Evolutionary conservation across 306 rosid genomes (phyloP).

Genomic region (Fragaria vesca): DNA sequence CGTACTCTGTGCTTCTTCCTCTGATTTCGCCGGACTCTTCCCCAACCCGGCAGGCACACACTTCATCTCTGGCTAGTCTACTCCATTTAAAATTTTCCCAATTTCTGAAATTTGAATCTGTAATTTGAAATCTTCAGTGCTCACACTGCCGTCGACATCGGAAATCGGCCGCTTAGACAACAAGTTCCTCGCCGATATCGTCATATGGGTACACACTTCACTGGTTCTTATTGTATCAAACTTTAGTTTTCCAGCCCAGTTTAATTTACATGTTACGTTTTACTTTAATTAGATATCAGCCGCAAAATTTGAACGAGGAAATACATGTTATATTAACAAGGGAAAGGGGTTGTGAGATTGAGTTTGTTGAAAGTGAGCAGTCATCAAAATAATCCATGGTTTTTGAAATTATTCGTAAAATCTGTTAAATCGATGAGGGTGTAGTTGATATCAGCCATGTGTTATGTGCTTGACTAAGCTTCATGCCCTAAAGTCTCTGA

Average conservation of each 20-base stretch:
- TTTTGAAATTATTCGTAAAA: no score
- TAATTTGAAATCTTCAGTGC: constrained; percentile 41
- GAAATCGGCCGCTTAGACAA: constrained; percentile 86
- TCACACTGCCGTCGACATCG: constrained; percentile 77
- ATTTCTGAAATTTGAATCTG: not conserved
- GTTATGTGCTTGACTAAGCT: no score
- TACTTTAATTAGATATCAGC: not conserved
- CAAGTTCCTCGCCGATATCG: constrained; percentile 67
- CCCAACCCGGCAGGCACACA: constrained; percentile 72
- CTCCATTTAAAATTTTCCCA: not conserved
- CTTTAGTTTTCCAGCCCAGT: no score
- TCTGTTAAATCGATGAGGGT: no score
- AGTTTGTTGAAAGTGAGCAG: no score
- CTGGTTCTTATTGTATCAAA: no score
- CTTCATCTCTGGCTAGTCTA: not conserved
- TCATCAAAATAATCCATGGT: no score
- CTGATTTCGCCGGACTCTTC: constrained; percentile 77
- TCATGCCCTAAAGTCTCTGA: not conserved
- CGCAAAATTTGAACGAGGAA: no score
- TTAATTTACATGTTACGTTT: no score
- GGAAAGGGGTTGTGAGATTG: no score
- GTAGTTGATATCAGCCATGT: no score
- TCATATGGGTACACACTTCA: constrained; percentile 42
- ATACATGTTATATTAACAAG: no score
- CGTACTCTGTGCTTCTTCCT: constrained; percentile 37